These are phyloP conservation scores for Shiraia bambusicola DNA, from an alignment of 2,329 filamentous ascomycete species.

Conservation along the genomic window DNA sequence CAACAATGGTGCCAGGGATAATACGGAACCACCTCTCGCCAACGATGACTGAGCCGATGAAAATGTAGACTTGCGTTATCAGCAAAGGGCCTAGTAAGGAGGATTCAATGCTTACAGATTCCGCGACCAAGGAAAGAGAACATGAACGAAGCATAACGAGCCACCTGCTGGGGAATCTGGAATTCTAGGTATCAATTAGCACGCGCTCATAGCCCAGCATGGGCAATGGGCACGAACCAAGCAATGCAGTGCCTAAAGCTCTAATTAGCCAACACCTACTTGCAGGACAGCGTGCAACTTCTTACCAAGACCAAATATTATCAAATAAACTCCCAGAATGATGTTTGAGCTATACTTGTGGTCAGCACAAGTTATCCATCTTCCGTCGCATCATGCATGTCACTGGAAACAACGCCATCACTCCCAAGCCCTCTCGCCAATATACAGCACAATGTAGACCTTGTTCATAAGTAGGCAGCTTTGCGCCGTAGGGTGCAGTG, in stretches of 20 bases:
- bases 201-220: not conserved
- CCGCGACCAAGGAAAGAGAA: slow-evolving; percentile 97
- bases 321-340: slow-evolving; percentile 82
- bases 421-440: too few relatives aligned
- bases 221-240: slow-evolving; percentile 38
- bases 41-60: slow-evolving; percentile 84
- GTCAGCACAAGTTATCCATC: slow-evolving; percentile 19
- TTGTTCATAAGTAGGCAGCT: too few relatives aligned
- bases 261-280: slow-evolving; percentile 16
- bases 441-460: too few relatives aligned
- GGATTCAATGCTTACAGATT: slow-evolving; percentile 69
- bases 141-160: slow-evolving; percentile 93
- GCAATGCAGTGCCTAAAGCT: slow-evolving; percentile 60
- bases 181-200: slow-evolving; percentile 59
- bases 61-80: slow-evolving; percentile 79
- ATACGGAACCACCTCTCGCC: slow-evolving; percentile 66
- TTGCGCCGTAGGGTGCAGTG: too few relatives aligned
- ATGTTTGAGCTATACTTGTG: slow-evolving; percentile 60
- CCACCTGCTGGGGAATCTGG: slow-evolving; percentile 88
- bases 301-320: slow-evolving; percentile 82
- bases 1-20: slow-evolving; percentile 77
- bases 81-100: slow-evolving; percentile 4
- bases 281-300: not conserved
- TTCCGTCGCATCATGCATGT: not conserved
- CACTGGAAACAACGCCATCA: not conserved